Conservation (phyloP, 441 rosid genomes). For the Pelargonium myrrhifolium region DNA sequence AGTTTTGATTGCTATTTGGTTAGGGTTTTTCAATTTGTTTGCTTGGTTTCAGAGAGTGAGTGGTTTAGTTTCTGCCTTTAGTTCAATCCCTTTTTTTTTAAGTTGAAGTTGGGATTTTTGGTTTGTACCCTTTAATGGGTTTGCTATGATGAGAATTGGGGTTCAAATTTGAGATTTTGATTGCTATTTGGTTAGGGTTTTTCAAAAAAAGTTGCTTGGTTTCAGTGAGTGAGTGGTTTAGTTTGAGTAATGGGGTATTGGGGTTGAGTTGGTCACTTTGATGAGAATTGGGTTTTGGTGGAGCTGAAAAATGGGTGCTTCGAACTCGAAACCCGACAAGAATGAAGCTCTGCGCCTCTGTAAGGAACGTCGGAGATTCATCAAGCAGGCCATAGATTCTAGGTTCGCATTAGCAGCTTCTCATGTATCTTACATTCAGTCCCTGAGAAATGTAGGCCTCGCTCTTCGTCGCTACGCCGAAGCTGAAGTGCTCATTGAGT, state of each 20-base stretch:
- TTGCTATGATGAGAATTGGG: not conserved
- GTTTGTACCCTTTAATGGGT: conserved; percentile 4
- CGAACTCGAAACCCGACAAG: conserved; percentile 53
- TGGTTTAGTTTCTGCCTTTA: too few species aligned
- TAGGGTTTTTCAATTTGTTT: conserved; percentile 10
- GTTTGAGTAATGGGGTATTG: not conserved
- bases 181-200: conserved; percentile 15
- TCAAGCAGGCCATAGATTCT: conserved; percentile 67
- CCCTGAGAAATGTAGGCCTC: conserved; percentile 63
- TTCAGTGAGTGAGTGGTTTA: too few species aligned
- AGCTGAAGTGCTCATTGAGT: conserved; percentile 49
- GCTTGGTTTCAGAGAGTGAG: too few species aligned
- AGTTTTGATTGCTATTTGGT: conserved; percentile 8
- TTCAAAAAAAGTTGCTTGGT: not conserved
- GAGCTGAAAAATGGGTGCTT: conserved; percentile 52
- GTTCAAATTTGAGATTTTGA: conserved; percentile 1
- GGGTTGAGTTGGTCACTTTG: conserved; percentile 17
- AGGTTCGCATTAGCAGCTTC: conserved; percentile 84
- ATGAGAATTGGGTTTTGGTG: conserved; percentile 23
- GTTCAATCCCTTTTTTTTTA: too few species aligned
- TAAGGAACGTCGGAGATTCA: conserved; percentile 60
- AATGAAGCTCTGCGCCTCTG: conserved; percentile 66
- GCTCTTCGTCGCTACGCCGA: conserved; percentile 76
- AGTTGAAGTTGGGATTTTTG: not conserved
- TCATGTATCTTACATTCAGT: conserved; percentile 69